phyloP scores from a whole-genome alignment of 306 rosid species.

The Luffa aegyptiaca region DNA sequence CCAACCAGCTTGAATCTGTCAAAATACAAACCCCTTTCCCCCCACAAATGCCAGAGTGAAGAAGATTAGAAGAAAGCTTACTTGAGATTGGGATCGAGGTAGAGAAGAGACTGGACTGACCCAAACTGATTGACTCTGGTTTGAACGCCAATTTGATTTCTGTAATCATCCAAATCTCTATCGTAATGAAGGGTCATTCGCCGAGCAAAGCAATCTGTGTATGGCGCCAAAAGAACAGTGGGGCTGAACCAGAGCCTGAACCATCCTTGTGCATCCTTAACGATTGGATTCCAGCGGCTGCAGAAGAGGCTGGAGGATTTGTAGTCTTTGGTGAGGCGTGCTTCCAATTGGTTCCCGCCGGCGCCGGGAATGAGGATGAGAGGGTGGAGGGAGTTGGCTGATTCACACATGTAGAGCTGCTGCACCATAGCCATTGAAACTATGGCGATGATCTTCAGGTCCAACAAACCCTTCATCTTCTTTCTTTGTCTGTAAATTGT shows the following conservation, averaged over 20 bases:
- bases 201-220: conserved; percentile 63
- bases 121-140: conserved; percentile 72
- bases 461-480: neutral
- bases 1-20: neutral
- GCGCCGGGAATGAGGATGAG: conserved; percentile 64
- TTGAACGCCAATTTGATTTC: conserved; percentile 51
- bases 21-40: neutral
- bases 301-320: conserved; percentile 44
- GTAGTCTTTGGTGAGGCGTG: conserved; percentile 38
- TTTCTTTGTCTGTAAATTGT: neutral
- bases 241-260: conserved; percentile 86
- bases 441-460: conserved; percentile 7
- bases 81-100: conserved; percentile 71
- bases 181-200: conserved; percentile 76
- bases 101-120: conserved; percentile 56
- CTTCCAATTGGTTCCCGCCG: conserved; percentile 93
- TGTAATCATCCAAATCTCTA: conserved; percentile 41
- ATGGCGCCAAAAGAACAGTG: conserved; percentile 49
- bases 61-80: conserved; percentile 15
- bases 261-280: conserved; percentile 50
- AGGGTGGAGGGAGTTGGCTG: conserved; percentile 43
- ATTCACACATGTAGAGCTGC: conserved; percentile 31
- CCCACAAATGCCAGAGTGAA: neutral
- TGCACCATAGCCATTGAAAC: conserved; percentile 25
- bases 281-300: conserved; percentile 49